Percentiles rank a stretch among this genome's conserved stretches.
Conservation (phyloP, 768 basidiomycete species). For the Pluteus cervinus region DNA sequence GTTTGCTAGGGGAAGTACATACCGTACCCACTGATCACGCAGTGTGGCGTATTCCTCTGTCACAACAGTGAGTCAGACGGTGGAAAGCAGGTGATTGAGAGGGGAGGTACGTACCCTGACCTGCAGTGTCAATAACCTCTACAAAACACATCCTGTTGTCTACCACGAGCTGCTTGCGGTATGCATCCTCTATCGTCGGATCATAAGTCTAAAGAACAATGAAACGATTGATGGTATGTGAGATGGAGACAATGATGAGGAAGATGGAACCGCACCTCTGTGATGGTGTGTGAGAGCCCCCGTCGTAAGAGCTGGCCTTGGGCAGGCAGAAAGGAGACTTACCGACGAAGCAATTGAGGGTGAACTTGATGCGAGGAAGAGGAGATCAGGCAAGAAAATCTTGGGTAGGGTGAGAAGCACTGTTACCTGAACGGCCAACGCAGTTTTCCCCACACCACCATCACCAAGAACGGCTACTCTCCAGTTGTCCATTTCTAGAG, state of each 20-base stretch:
- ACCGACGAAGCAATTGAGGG: constrained; percentile 95
- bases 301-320: constrained; percentile 8
- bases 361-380: too few relatives aligned
- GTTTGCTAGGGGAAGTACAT: constrained; percentile 23
- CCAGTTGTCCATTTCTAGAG: constrained; percentile 81
- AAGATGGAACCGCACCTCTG: constrained; percentile 49
- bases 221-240: constrained; percentile 11
- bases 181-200: constrained; percentile 98
- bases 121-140: constrained; percentile 96
- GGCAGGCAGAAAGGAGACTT: constrained; percentile 25
- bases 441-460: constrained; percentile 97
- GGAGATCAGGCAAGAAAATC: constrained; percentile 7
- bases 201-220: constrained; percentile 72
- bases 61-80: constrained; percentile 6
- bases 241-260: constrained; percentile 6
- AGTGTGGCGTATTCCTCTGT: constrained; percentile 96
- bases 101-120: constrained; percentile 66
- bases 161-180: constrained; percentile 91
- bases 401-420: constrained; percentile 18
- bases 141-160: constrained; percentile 95
- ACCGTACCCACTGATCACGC: constrained; percentile 98
- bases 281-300: constrained; percentile 9
- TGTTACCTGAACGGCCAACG: constrained; percentile 89
- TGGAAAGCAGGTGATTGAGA: constrained; percentile 12
- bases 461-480: constrained; percentile 94